These are phyloP conservation scores for Raffaelea arxii DNA, from an alignment of 2,329 filamentous ascomycete genomes.

Conservation along the genomic window DNA sequence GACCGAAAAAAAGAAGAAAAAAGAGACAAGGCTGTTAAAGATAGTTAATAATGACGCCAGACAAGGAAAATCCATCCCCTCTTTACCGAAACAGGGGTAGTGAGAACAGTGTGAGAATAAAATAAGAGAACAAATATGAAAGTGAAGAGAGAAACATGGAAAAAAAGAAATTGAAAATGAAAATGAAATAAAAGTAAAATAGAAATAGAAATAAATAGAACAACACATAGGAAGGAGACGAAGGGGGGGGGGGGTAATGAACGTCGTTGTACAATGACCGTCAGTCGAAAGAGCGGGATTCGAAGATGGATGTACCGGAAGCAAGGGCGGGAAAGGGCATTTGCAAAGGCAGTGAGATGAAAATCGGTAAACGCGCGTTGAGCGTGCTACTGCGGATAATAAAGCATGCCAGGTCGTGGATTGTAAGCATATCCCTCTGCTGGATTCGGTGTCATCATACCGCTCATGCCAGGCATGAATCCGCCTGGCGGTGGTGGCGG, in stretches of 20 bases:
- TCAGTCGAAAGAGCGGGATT: not conserved
- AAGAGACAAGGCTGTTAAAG: not conserved
- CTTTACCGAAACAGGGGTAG: slow-evolving; percentile 12
- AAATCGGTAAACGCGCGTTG: too few species aligned
- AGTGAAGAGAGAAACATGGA: not conserved
- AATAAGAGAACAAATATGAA: not conserved
- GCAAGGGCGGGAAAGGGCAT: slow-evolving; percentile 1
- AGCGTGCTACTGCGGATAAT: slow-evolving; percentile 43
- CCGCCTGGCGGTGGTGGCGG: slow-evolving; percentile 25
- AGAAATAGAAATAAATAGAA: too few species aligned
- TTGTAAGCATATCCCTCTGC: slow-evolving; percentile 60
- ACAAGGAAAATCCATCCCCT: not conserved
- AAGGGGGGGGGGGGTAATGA: too few species aligned
- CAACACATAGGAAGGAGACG: slow-evolving; percentile 10
- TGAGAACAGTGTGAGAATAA: slow-evolving; percentile 6
- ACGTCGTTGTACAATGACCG: not conserved
- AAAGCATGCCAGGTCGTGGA: slow-evolving; percentile 47
- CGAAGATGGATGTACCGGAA: too few species aligned
- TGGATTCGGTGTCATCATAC: slow-evolving; percentile 65
- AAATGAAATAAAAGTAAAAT: slow-evolving; percentile 3
- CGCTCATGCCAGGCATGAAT: slow-evolving; percentile 43
- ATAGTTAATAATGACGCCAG: not conserved
- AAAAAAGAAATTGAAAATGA: slow-evolving; percentile 15
- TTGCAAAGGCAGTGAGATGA: slow-evolving; percentile 13
- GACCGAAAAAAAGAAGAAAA: not conserved